These are phyloP conservation scores for Ceratocystis cubensis DNA, from an alignment of 2,329 filamentous ascomycete species.

Conservation along the genomic window DNA sequence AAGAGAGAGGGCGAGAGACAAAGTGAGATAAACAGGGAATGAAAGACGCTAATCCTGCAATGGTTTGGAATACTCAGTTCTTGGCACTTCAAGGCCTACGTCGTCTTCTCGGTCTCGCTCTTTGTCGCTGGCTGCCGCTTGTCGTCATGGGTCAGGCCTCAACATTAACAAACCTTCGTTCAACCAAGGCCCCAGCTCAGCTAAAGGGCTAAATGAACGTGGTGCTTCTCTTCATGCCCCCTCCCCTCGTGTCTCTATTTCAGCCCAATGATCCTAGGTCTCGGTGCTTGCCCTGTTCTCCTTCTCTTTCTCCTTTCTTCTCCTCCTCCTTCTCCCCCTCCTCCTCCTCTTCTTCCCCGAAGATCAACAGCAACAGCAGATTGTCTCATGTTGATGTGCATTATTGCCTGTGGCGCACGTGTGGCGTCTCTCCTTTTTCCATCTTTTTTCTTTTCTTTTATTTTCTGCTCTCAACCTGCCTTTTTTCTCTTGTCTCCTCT, in stretches of 20 bases:
- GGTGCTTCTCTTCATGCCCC: not conserved
- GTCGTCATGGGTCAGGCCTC: not conserved
- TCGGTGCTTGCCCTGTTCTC: not conserved
- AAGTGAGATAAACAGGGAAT: not conserved
- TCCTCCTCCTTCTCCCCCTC: not conserved
- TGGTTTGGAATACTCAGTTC: not conserved
- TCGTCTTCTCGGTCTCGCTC: too few relatives aligned
- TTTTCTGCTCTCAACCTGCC: not conserved
- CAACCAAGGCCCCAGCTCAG: not conserved
- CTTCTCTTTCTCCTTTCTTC: not conserved
- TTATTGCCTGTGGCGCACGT: too few relatives aligned
- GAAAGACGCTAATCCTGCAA: not conserved
- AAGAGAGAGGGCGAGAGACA: too few relatives aligned
- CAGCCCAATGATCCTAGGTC: not conserved
- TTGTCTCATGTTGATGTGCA: not conserved
- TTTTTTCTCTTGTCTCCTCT: not conserved
- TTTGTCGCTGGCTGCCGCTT: not conserved
- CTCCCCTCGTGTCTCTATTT: not conserved
- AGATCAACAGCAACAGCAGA: not conserved
- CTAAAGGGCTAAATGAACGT: not conserved
- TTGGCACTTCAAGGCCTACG: too few relatives aligned
- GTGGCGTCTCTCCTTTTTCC: not conserved
- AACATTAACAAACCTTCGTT: not conserved
- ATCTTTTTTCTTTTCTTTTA: not conserved
- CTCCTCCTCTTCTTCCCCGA: not conserved